phyloP scores from a whole-genome alignment of 495 filamentous ascomycete species.

The Astrothelium macrocarpum region DNA sequence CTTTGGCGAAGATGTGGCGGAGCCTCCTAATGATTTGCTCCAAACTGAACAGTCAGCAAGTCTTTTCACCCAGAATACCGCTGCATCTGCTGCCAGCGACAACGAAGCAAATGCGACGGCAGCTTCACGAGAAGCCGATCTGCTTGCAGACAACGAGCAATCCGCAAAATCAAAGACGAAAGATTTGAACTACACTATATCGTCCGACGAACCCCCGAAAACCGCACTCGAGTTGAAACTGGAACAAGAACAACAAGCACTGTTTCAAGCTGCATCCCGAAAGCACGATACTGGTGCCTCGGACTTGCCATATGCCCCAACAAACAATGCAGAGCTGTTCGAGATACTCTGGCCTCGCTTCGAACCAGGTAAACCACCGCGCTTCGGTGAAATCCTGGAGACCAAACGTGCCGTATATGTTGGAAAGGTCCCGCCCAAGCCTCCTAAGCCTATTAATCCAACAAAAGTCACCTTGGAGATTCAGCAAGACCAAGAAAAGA shows the following conservation, averaged over 20 bases:
- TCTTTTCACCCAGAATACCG: neutral
- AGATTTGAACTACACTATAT: neutral
- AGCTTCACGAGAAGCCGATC: neutral
- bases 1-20: slow-evolving; percentile 24
- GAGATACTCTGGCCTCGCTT: slow-evolving; percentile 62
- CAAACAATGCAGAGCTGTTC: slow-evolving; percentile 58
- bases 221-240: slow-evolving; percentile 11
- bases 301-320: slow-evolving; percentile 46
- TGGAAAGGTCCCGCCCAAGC: slow-evolving; percentile 58
- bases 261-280: slow-evolving; percentile 20
- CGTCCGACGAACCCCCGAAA: neutral
- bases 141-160: neutral
- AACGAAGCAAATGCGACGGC: neutral
- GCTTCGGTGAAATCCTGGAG: slow-evolving; percentile 65
- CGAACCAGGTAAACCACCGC: slow-evolving; percentile 50
- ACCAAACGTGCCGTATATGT: slow-evolving; percentile 61
- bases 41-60: neutral
- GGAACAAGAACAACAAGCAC: slow-evolving; percentile 16
- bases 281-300: slow-evolving; percentile 29
- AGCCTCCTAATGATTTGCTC: neutral
- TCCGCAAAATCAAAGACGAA: neutral
- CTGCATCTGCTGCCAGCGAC: neutral
- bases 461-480: slow-evolving; percentile 83
- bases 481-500: slow-evolving; percentile 66
- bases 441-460: slow-evolving; percentile 69